These are phyloP conservation scores for Trypanosoma boissoni DNA, from an alignment of 208 protist species.

Conservation along the genomic window DNA sequence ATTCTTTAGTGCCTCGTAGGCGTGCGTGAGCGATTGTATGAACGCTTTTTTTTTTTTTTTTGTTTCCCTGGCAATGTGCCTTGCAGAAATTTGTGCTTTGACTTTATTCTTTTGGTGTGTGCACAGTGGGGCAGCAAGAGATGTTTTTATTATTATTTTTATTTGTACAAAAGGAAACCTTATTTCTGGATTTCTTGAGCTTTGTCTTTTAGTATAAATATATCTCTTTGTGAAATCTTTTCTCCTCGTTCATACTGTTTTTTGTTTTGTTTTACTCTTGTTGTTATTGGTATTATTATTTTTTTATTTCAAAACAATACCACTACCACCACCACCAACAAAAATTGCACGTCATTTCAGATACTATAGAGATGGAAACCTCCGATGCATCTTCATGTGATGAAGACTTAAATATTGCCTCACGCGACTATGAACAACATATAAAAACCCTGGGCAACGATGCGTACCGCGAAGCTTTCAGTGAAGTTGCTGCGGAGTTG, in stretches of 20 bases:
- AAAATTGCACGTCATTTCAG: not conserved
- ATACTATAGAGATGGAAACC: not conserved
- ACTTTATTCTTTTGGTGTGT: too few species aligned
- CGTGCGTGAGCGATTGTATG: too few species aligned
- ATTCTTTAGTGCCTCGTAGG: too few species aligned
- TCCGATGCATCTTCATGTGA: conserved; percentile 20
- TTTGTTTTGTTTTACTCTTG: not conserved
- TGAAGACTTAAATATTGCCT: conserved; percentile 58
- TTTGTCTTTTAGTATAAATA: too few species aligned
- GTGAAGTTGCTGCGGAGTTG: conserved; percentile 70
- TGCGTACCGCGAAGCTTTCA: conserved; percentile 63
- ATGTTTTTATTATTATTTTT: too few species aligned
- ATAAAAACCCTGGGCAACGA: conserved; percentile 42
- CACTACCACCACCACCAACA: not conserved
- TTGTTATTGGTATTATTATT: not conserved
- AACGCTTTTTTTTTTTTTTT: too few species aligned
- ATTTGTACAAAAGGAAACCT: too few species aligned
- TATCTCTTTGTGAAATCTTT: too few species aligned
- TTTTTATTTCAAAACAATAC: not conserved
- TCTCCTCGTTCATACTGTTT: conserved; percentile 19
- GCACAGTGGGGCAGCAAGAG: too few species aligned
- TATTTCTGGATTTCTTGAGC: too few species aligned
- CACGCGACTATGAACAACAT: conserved; percentile 48
- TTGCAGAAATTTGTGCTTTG: too few species aligned
- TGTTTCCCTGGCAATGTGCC: too few species aligned